Evolutionary conservation across 495 filamentous ascomycete genomes (phyloP), one percentile per base, ranked within the genome.

Genomic region (Penicillium robsamsonii): DNA sequence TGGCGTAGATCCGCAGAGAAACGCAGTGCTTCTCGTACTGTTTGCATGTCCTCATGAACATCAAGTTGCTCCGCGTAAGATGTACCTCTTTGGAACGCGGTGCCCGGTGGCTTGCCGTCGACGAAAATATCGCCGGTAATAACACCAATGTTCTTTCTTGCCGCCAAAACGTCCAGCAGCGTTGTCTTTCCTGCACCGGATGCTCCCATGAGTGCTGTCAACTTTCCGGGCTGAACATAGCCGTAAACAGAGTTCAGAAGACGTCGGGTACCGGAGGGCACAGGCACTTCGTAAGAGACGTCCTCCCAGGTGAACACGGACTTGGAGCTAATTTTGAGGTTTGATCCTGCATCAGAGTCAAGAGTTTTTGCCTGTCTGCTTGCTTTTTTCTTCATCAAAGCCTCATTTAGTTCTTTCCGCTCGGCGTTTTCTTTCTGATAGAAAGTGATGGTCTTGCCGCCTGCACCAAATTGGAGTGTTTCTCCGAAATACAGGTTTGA

Each of bases 171-270:
- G 66, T 95, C 89, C 24, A 95, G 67, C 3, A 94, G 70, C 0
- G 90, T 94, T 1, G 90, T 95, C 65, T 95, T 95, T 6, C 90
- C 90, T 12, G 90, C 90, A n/a, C 90, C 90, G 2, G 87, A 90
- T 11, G 87, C 87, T 8, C 90, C 90, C 89, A 93, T 92, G 12
- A 94, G 71, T 12, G 90, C 90, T 2, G 89, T 92, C 9, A 95
- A 74, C 61, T 87, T 77, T 1, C 90, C 89, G 3, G 90, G 90
- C 56, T 87, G 82, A 50, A 92, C 89, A 56, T 87, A 94, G 5
- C 90, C 90, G 58, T 81, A 88, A 7, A 93, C 80, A 42, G 84
- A 76, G 56, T 90, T 83, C 13, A 92, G 77, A 10, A 93, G 79
- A 2, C 80, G 82, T 11, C 86, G 78, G 30, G 84, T 83, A 7